phyloP scores from a whole-genome alignment of 768 basidiomycete species.

The Phlebiopsis gigantea region DNA sequence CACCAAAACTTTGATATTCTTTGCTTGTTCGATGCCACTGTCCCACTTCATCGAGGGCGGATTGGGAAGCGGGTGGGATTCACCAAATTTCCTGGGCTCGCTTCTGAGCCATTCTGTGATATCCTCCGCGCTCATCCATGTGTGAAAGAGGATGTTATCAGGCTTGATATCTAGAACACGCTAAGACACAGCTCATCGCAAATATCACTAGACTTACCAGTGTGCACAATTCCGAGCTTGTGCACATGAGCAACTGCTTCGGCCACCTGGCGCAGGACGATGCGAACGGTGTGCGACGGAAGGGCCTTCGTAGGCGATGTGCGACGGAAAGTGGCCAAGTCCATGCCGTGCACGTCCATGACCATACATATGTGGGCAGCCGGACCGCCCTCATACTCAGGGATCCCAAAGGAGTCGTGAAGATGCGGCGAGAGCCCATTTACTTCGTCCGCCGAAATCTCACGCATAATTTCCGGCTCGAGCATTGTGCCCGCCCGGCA shows the following conservation, averaged over 20 bases:
- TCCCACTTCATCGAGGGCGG: constrained; percentile 6
- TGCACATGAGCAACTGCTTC: constrained; percentile 15
- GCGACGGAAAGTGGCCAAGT: constrained; percentile 19
- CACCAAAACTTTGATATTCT: constrained; percentile 10
- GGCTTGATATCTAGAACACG: constrained; percentile 21
- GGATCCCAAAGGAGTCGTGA: constrained; percentile 15
- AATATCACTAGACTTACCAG: constrained; percentile 13
- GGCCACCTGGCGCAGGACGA: constrained; percentile 13
- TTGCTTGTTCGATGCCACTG: constrained; percentile 9
- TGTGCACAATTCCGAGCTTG: constrained; percentile 18
- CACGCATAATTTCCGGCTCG: constrained; percentile 19
- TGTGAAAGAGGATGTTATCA: constrained; percentile 23
- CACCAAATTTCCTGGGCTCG: background rate
- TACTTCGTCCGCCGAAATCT: constrained; percentile 9
- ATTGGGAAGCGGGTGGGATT: constrained; percentile 16
- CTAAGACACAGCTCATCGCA: background rate
- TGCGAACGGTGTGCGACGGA: constrained; percentile 13
- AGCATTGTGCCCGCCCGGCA: background rate
- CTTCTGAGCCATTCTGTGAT: constrained; percentile 2
- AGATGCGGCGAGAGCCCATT: constrained; percentile 16
- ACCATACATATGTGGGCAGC: constrained; percentile 21
- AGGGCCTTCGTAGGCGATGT: constrained; percentile 18
- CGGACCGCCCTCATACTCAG: constrained; percentile 5
- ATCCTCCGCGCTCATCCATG: constrained; percentile 1
- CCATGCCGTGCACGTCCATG: constrained; percentile 15